Evolutionary conservation across 2,329 filamentous ascomycete genomes (phyloP), one percentile per base, ranked within the genome.

Genomic region (Neurospora sp.): DNA sequence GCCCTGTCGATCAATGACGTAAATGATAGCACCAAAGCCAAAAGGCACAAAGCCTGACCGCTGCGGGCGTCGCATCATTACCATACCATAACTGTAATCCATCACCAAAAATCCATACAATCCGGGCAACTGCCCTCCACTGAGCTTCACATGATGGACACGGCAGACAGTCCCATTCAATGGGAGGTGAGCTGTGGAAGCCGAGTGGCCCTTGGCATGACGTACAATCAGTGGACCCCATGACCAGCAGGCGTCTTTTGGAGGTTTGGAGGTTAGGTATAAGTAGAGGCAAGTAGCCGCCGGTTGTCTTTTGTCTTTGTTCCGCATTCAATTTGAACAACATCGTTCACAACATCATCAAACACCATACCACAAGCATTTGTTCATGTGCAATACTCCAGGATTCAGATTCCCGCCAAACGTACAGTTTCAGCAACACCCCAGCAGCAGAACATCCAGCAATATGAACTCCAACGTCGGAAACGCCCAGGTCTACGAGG

Each of bases 401-500:
- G 52, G 52, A 36, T 62, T 62, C 28, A 62, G 52, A 62, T 62
- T 62, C 52, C 52, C 52, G 13, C 52, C 52, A 28, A 62, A 62
- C 52, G 15, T 62, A 28, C 52, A 33, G 52, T 62, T 62, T 33
- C 52, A 62, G 52, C 52, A 62, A 62, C 52, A 62, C 7, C 52
- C 52, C 13, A 62, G 15, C 52, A 62, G 52, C 66, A 40, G 39
- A 38, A 43, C 38, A 39, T 67, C 66, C 10, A 2, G 33, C n/a
- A 58, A 67, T 17, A 62, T 62, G 52, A 76, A 82, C 72, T 92
- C 90, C 70, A 90, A 84, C 78, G 91, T 95, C 78, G 92, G 92
- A 75, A 85, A 83, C 78, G 76, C 81, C 73, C 79, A 81, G 72
- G 81, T 93, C 78, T 94, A 96, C 82, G 91, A 94, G 82, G 89